These are phyloP conservation scores for Xylaria acuta DNA, from an alignment of 495 filamentous ascomycete genomes.

Conservation along the genomic window DNA sequence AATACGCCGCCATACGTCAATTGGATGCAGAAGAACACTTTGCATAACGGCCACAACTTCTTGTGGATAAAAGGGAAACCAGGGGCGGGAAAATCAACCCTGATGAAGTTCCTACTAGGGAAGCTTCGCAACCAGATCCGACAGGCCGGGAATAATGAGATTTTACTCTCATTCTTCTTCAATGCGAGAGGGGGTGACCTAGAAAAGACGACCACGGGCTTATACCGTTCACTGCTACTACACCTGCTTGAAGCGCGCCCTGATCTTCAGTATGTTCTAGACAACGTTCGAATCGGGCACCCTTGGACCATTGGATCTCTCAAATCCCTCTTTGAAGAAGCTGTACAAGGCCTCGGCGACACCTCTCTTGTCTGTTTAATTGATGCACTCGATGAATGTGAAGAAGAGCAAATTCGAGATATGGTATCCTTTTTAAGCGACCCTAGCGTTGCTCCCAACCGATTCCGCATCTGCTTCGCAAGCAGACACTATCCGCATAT, in stretches of 20 bases:
- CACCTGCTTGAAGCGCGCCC: background rate
- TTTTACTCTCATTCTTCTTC: background rate
- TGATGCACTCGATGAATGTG: background rate
- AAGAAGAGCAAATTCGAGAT: background rate
- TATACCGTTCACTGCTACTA: background rate
- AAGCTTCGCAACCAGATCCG: background rate
- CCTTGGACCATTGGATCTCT: background rate
- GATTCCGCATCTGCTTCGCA: slow-evolving; percentile 47
- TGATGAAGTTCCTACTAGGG: background rate
- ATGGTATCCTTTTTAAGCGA: background rate
- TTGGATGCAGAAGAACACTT: background rate
- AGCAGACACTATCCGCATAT: slow-evolving; percentile 61
- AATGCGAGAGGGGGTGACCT: background rate
- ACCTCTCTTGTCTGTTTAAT: background rate
- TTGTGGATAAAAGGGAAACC: background rate
- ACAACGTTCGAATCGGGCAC: background rate
- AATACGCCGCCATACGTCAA: background rate
- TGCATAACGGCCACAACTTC: background rate
- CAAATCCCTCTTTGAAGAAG: background rate
- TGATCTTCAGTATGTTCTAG: background rate
- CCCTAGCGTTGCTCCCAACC: background rate
- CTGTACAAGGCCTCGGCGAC: background rate
- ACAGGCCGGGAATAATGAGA: background rate
- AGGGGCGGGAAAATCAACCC: background rate
- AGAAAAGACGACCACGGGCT: background rate